Percentiles rank a stretch among this genome's conserved stretches.
Evolutionary conservation across 75 land plant genomes (phyloP).

Genomic region (Cryptomeria japonica): DNA sequence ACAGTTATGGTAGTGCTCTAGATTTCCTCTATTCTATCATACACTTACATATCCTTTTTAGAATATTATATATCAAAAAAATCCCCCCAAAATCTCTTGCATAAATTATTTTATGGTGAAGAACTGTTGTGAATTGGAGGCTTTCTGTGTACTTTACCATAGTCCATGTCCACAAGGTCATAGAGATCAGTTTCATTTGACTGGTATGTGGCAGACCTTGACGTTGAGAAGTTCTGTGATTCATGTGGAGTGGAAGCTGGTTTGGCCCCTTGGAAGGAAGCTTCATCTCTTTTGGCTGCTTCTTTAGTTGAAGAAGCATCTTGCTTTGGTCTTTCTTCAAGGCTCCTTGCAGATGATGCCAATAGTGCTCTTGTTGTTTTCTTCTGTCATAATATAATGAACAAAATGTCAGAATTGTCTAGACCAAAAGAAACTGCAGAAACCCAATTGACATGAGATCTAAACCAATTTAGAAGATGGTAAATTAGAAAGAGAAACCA

Average conservation of each 20-base stretch:
- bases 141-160: not conserved
- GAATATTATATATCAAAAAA: not conserved
- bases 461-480: not conserved
- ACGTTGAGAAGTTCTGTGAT: not conserved
- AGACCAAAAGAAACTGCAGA: not conserved
- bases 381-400: not conserved
- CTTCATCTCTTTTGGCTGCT: not conserved
- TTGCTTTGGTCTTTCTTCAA: too few relatives aligned
- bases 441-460: not conserved
- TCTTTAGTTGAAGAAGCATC: not conserved
- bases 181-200: not conserved
- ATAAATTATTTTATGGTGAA: not conserved
- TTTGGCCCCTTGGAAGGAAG: not conserved
- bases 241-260: not conserved
- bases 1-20: not conserved
- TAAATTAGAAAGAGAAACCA: not conserved
- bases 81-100: not conserved
- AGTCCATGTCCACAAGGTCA: not conserved
- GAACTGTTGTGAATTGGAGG: conserved; percentile 8
- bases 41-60: not conserved
- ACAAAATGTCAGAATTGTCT: not conserved
- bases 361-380: not conserved
- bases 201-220: not conserved
- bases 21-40: not conserved
- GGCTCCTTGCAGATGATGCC: not conserved